These are phyloP conservation scores for Spiromastix sp. DNA, from an alignment of 2,329 filamentous ascomycete species.

Conservation along the genomic window DNA sequence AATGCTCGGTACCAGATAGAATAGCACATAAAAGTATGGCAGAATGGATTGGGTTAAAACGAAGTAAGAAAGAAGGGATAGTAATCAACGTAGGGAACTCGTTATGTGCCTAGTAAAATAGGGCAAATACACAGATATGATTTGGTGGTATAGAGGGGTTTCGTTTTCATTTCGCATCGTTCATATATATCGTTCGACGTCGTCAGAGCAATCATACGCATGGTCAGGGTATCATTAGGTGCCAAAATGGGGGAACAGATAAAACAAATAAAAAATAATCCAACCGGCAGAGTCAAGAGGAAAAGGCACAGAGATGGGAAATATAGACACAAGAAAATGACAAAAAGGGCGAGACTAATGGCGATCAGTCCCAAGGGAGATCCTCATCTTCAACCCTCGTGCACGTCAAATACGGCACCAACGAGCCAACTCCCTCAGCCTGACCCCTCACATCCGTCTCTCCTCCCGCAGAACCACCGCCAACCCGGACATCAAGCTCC, in stretches of 20 bases:
- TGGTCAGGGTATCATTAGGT: no score
- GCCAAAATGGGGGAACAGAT: no score
- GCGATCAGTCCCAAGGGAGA: slow-evolving; percentile 47
- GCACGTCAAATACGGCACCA: slow-evolving; percentile 54
- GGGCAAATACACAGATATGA: no score
- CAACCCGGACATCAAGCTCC: slow-evolving; percentile 58
- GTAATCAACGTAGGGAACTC: no score
- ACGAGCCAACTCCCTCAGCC: slow-evolving; percentile 19
- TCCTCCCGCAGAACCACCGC: slow-evolving; percentile 13
- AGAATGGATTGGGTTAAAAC: not conserved
- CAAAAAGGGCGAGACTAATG: not conserved
- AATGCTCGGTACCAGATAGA: no score
- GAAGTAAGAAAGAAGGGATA: not conserved
- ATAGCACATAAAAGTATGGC: no score
- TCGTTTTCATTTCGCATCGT: no score
- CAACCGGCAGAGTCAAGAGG: not conserved
- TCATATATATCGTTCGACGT: no score
- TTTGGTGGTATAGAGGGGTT: no score
- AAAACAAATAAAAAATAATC: not conserved
- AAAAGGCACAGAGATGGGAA: slow-evolving; percentile 3
- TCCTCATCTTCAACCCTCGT: slow-evolving; percentile 52
- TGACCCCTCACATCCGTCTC: slow-evolving; percentile 15
- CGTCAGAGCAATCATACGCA: no score
- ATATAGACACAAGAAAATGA: slow-evolving; percentile 4
- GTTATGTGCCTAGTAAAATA: no score